Percentiles rank a stretch among this genome's conserved stretches.
Evolutionary conservation across 495 filamentous ascomycete genomes (phyloP).

Genomic region (Neurospora intermedia): DNA sequence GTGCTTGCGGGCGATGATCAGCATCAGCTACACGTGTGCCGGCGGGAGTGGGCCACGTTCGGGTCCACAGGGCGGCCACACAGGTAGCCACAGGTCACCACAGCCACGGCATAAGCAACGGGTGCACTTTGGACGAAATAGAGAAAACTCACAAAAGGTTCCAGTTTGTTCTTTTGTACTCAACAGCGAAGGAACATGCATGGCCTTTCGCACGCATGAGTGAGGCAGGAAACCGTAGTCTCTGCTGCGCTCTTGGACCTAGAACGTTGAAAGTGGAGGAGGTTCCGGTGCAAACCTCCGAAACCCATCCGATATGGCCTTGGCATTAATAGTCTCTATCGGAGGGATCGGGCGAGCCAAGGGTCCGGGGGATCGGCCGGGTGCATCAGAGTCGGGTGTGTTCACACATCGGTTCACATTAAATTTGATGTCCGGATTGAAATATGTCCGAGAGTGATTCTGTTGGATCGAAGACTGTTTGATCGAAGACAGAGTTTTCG

Average conservation of each 20-base stretch:
- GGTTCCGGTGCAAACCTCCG: neutral
- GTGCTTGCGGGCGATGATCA: neutral
- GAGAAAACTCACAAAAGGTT: neutral
- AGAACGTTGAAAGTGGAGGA: neutral
- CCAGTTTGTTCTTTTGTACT: neutral
- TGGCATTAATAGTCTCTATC: neutral
- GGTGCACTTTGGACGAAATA: neutral
- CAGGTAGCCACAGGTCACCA: neutral
- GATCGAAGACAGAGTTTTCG: neutral
- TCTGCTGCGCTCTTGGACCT: neutral
- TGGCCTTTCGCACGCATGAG: neutral
- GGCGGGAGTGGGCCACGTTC: neutral
- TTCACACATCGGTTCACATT: neutral
- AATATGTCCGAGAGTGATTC: neutral
- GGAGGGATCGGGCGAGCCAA: neutral
- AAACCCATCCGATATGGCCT: neutral
- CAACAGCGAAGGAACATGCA: neutral
- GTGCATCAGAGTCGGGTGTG: neutral
- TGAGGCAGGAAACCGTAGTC: neutral
- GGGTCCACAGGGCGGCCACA: neutral
- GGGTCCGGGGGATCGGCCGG: neutral
- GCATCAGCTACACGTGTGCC: neutral
- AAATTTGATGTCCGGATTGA: neutral
- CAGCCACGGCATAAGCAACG: neutral
- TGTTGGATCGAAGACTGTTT: neutral